phyloP scores from a whole-genome alignment of 75 land plant genomes.

The Cupressus sempervirens region DNA sequence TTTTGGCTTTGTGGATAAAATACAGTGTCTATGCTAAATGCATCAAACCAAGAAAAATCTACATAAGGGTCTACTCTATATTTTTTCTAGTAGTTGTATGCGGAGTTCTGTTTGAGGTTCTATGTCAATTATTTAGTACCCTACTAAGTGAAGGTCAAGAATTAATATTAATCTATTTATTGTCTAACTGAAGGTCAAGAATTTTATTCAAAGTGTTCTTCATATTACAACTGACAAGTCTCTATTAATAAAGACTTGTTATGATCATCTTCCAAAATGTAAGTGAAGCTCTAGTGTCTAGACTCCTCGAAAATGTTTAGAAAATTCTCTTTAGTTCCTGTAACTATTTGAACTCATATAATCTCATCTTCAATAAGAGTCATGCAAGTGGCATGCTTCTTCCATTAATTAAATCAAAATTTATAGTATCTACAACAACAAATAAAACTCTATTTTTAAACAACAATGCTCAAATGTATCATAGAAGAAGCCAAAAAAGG shows the following conservation, averaged over 20 bases:
- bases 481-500: conserved; percentile 2
- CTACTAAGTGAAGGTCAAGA: too few relatives aligned
- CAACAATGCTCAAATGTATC: neutral
- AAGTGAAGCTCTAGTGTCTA: neutral
- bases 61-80: too few relatives aligned
- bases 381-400: conserved; percentile 6
- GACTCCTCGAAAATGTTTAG: neutral
- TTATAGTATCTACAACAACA: neutral
- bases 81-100: too few relatives aligned
- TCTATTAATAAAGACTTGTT: neutral
- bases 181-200: neutral
- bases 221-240: neutral
- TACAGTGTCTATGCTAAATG: too few relatives aligned
- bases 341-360: conserved; percentile 19
- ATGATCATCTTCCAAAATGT: neutral
- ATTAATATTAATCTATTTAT: too few relatives aligned
- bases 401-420: conserved; percentile 6
- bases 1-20: too few relatives aligned
- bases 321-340: conserved; percentile 13
- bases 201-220: neutral
- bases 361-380: conserved; percentile 23
- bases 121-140: too few relatives aligned
- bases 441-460: neutral
- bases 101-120: too few relatives aligned
- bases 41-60: too few relatives aligned